Conservation (phyloP, 139 green algal species). For the Klebsormidium nitens region DNA sequence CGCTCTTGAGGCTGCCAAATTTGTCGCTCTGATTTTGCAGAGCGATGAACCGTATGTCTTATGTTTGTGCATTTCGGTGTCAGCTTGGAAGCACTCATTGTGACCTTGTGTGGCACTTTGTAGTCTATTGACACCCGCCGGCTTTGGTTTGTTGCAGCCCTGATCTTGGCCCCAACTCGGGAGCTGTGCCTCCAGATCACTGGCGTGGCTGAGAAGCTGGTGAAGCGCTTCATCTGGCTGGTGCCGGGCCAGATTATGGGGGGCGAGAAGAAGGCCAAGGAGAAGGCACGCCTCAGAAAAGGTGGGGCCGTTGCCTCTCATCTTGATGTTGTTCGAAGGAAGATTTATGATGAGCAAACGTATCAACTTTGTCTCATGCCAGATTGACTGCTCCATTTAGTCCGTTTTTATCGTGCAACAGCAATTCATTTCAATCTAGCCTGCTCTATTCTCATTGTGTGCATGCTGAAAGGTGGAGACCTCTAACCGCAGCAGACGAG, state of each 20-base stretch:
- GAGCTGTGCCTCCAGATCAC: constrained; percentile 80
- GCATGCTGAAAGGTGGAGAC: no score
- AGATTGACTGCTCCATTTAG: no score
- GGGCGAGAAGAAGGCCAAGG: constrained; percentile 80
- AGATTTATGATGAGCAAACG: no score
- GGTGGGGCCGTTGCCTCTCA: constrained; percentile 12
- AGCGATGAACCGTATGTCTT: background rate
- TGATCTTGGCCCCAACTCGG: constrained; percentile 78
- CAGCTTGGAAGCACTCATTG: background rate
- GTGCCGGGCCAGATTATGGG: constrained; percentile 60
- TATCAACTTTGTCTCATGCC: no score
- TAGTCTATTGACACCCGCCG: no score
- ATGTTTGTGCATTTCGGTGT: background rate
- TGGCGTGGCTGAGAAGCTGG: constrained; percentile 34
- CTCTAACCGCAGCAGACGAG: no score
- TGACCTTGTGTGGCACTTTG: background rate
- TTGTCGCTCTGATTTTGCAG: background rate
- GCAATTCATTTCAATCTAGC: no score
- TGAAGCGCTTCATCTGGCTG: constrained; percentile 39
- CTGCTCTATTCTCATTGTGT: no score
- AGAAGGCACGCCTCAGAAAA: constrained; percentile 86
- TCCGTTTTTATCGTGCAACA: no score
- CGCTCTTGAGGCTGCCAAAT: background rate
- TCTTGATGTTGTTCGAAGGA: no score
- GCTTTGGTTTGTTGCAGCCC: constrained; percentile 61